Evolutionary conservation across 2,329 filamentous ascomycete species (phyloP), one percentile per base, ranked within the genome.

Genomic region (Arthrobotrys pseudoclavata): DNA sequence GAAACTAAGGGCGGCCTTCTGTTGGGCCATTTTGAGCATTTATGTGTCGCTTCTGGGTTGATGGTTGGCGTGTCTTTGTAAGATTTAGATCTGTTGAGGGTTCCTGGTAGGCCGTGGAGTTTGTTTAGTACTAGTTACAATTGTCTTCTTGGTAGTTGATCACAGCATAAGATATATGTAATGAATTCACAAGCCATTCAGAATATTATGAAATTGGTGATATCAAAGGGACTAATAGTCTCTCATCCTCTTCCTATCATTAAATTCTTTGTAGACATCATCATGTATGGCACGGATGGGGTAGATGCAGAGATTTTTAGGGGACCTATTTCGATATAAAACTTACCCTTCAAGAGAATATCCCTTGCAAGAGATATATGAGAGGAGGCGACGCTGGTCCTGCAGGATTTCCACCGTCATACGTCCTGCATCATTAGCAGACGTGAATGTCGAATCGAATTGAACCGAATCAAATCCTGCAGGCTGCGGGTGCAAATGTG

Each of bases 1-100:
- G 83, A 95, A 95, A 0, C 87, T 92, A 83, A 96, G 86, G 57
- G 93, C 93, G 12, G 91, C 84, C 18, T 68, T 79, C 22, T 72
- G 63, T 31, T 79, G 68, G 22, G 75, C 75, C 75, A 79, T 79
- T 20, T 77, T 77, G 20, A 77, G 47, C 74, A 77, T 77, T 34
- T 45, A 57, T 42, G n/a, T 48, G 29, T 22, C 42, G 24, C 6
- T 68, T 22, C 13, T 20, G 6, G 0, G 45, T n/a, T 10, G 29
- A 29, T 24, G 18, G 24, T 45, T 10, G 18, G n/a, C 20, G 62
- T 26, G 26, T 53, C 10, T 55, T 31, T 24, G 40, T 55, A 45
- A 29, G 5, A 0, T 12, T 26, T 29, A 20, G 40, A 20, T 31
- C 29, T 3, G 24, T 7, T 1, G 20, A 15, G 7, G 31, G 13